Evolutionary conservation across 495 filamentous ascomycete genomes (phyloP).

Genomic region (Talaromyces wortmannii): DNA sequence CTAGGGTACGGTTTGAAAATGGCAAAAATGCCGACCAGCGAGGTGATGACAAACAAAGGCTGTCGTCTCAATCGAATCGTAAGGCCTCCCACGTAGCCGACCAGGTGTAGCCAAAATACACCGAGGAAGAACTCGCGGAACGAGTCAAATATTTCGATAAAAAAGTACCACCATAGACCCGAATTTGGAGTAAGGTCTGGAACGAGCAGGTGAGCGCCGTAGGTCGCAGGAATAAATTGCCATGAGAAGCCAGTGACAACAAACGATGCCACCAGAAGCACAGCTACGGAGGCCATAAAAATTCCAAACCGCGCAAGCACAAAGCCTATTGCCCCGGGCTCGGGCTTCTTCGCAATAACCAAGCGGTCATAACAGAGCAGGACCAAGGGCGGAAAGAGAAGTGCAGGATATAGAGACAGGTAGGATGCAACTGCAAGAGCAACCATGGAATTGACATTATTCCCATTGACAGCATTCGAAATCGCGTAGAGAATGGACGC

Average conservation of each 20-base stretch:
- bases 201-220: constrained; percentile 84
- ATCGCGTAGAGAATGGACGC: constrained; percentile 80
- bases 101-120: constrained; percentile 94
- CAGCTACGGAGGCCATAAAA: constrained; percentile 36
- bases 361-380: constrained; percentile 75
- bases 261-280: constrained; percentile 64
- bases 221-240: constrained; percentile 82
- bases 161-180: constrained; percentile 99
- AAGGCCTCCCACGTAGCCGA: constrained; percentile 78
- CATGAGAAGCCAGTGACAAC: constrained; percentile 71
- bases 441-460: constrained; percentile 70
- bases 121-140: constrained; percentile 96
- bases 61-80: constrained; percentile 74
- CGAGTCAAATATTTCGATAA: constrained; percentile 98
- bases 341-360: constrained; percentile 9
- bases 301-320: constrained; percentile 40
- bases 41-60: constrained; percentile 75
- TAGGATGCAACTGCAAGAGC: constrained; percentile 83
- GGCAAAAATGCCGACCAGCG: constrained; percentile 77
- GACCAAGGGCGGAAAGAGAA: constrained; percentile 76
- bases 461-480: constrained; percentile 71
- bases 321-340: constrained; percentile 36
- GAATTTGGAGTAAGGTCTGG: constrained; percentile 93
- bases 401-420: constrained; percentile 82
- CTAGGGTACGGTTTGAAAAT: constrained; percentile 97